A percentile compares a stretch with the other conserved stretches of the same genome.
These are phyloP conservation scores for Glycine tomentella DNA, from an alignment of 306 rosid genomes.

Conservation along the genomic window DNA sequence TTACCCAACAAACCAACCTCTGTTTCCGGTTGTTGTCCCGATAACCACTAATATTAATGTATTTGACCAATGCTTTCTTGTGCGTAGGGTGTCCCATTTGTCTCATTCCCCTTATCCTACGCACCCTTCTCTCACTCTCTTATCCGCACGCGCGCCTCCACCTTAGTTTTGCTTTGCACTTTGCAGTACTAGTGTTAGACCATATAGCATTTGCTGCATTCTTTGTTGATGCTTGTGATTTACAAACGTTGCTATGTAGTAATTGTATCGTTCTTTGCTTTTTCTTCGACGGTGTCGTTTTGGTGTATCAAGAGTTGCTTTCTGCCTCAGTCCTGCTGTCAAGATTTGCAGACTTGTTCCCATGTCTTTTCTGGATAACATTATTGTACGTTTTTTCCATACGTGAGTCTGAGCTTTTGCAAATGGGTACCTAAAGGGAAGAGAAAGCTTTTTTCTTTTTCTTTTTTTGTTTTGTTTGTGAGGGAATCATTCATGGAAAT, in stretches of 20 bases:
- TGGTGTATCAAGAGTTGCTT: slow-evolving; percentile 53
- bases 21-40: slow-evolving; percentile 45
- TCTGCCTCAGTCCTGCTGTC: slow-evolving; percentile 42
- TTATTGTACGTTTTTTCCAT: slow-evolving; percentile 47
- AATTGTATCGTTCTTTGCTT: slow-evolving; percentile 4
- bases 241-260: background rate
- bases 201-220: background rate
- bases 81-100: slow-evolving; percentile 52
- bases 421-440: slow-evolving; percentile 12
- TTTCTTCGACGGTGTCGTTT: slow-evolving; percentile 43
- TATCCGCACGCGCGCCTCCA: slow-evolving; percentile 35
- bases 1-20: slow-evolving; percentile 38
- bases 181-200: background rate
- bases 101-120: slow-evolving; percentile 45
- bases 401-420: background rate
- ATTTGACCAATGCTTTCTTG: slow-evolving; percentile 47
- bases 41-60: background rate
- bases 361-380: slow-evolving; percentile 50
- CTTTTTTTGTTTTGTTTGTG: background rate
- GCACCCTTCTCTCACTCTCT: slow-evolving; percentile 26
- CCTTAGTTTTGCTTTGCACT: background rate
- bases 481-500: slow-evolving; percentile 2
- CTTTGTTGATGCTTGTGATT: background rate
- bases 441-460: slow-evolving; percentile 19
- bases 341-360: slow-evolving; percentile 46